These are phyloP conservation scores for Sungouiozyma ichnusensis DNA, from an alignment of 805 yeast genomes.

Conservation along the genomic window DNA sequence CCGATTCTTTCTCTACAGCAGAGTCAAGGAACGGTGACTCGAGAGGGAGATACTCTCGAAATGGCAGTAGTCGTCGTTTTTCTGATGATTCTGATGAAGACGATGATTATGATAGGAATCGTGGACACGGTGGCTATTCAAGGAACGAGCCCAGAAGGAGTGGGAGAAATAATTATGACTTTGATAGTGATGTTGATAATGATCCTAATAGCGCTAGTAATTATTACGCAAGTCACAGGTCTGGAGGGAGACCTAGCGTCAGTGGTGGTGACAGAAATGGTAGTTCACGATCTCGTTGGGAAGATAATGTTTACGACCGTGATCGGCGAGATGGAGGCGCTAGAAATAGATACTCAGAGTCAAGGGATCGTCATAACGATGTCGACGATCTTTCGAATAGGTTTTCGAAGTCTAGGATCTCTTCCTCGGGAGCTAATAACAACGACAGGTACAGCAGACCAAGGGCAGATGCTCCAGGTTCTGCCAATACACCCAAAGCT, in stretches of 20 bases:
- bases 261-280: slow-evolving; percentile 11
- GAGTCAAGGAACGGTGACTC: slow-evolving; percentile 19
- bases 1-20: slow-evolving; percentile 34
- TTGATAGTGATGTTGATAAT: slow-evolving; percentile 10
- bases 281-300: slow-evolving; percentile 51
- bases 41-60: slow-evolving; percentile 4
- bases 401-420: slow-evolving; percentile 29
- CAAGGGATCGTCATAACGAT: slow-evolving; percentile 8
- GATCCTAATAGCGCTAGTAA: slow-evolving; percentile 35
- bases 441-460: slow-evolving; percentile 10
- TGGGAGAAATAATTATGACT: slow-evolving; percentile 3
- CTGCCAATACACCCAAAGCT: slow-evolving; percentile 54
- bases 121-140: slow-evolving; percentile 10
- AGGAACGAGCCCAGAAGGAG: neutral
- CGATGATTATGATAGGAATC: slow-evolving; percentile 20
- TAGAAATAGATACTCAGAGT: slow-evolving; percentile 13
- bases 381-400: slow-evolving; percentile 33
- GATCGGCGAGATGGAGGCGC: slow-evolving; percentile 4
- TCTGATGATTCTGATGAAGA: slow-evolving; percentile 19
- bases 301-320: slow-evolving; percentile 73
- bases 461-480: slow-evolving; percentile 5
- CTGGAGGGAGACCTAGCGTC: slow-evolving; percentile 5
- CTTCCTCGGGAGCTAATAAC: slow-evolving; percentile 32
- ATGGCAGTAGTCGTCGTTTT: slow-evolving; percentile 9
- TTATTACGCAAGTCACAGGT: slow-evolving; percentile 27